phyloP scores from a whole-genome alignment of 306 rosid species.

The Adenanthera pavonina region DNA sequence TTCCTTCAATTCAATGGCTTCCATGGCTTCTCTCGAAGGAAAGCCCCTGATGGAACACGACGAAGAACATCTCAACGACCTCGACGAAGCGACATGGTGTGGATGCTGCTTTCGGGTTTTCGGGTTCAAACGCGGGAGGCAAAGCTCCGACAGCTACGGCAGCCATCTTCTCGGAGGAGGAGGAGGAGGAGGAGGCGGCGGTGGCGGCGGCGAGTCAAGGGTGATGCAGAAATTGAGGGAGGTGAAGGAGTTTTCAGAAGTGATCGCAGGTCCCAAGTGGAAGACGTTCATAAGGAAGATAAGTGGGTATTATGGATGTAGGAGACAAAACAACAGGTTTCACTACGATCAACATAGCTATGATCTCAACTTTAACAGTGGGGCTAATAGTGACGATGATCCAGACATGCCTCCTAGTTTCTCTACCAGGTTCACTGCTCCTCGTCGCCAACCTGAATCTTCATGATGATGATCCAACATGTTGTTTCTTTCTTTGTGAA shows the following conservation, averaged over 20 bases:
- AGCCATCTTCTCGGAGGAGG: constrained; percentile 31
- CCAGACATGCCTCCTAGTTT: constrained; percentile 47
- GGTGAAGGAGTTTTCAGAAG: constrained; percentile 60
- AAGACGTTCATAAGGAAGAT: constrained; percentile 73
- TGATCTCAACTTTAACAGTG: constrained; percentile 71
- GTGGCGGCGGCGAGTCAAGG: constrained; percentile 50
- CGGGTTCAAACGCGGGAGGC: constrained; percentile 37
- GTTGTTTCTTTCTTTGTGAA: background rate
- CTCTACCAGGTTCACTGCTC: constrained; percentile 60
- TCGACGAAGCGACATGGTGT: constrained; percentile 45
- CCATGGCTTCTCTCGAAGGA: constrained; percentile 49
- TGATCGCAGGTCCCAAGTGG: constrained; percentile 80
- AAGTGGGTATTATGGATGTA: constrained; percentile 46
- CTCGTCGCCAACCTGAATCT: constrained; percentile 24
- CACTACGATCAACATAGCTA: constrained; percentile 76
- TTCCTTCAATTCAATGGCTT: background rate
- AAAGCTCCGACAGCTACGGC: constrained; percentile 1
- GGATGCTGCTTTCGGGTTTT: constrained; percentile 57
- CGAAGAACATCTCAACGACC: constrained; percentile 27
- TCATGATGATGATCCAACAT: too few species aligned
- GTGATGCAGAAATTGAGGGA: constrained; percentile 50
- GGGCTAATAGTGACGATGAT: constrained; percentile 55
- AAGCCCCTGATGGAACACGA: constrained; percentile 43
- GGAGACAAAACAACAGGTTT: constrained; percentile 41
- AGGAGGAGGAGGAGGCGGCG: constrained; percentile 21